Evolutionary conservation across 345 rosid genomes (phyloP).

Genomic region (Boechera stricta): DNA sequence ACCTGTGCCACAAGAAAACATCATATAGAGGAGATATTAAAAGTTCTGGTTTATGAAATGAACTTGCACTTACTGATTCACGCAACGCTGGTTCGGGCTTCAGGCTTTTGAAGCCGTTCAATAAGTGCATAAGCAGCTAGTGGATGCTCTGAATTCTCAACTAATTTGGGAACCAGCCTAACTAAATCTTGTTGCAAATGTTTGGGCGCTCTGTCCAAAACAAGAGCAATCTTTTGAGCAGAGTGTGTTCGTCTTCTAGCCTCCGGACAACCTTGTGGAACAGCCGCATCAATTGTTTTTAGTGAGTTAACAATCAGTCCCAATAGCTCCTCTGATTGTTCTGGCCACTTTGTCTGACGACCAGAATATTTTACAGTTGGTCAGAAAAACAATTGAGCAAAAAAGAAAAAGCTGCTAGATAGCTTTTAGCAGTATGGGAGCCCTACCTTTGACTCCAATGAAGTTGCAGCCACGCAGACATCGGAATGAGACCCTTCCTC

Average conservation of each 20-base stretch:
- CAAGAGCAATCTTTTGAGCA: slow-evolving; percentile 90
- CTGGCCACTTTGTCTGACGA: slow-evolving; percentile 95
- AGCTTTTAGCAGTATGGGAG: slow-evolving; percentile 18
- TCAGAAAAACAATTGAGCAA: slow-evolving; percentile 29
- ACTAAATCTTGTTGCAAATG: slow-evolving; percentile 90
- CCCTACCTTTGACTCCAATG: slow-evolving; percentile 60
- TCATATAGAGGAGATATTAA: slow-evolving; percentile 21
- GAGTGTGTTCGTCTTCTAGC: slow-evolving; percentile 94
- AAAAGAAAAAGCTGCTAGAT: background rate
- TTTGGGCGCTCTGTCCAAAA: slow-evolving; percentile 93
- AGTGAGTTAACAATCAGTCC: slow-evolving; percentile 96
- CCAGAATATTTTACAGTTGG: slow-evolving; percentile 23
- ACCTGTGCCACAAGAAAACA: slow-evolving; percentile 59
- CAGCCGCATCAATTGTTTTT: slow-evolving; percentile 93
- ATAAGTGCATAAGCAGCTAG: slow-evolving; percentile 90
- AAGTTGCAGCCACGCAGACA: slow-evolving; percentile 34
- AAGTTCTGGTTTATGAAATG: slow-evolving; percentile 15
- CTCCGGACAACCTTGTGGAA: slow-evolving; percentile 94
- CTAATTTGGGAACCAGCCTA: slow-evolving; percentile 94
- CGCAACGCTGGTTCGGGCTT: slow-evolving; percentile 80
- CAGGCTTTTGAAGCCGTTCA: slow-evolving; percentile 83
- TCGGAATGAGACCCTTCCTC: slow-evolving; percentile 62
- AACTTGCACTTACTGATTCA: slow-evolving; percentile 61
- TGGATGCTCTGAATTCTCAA: slow-evolving; percentile 94
- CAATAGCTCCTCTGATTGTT: slow-evolving; percentile 97